Evolutionary conservation across 2,329 filamentous ascomycete genomes (phyloP).

Genomic region (Microcyclosporella mali): DNA sequence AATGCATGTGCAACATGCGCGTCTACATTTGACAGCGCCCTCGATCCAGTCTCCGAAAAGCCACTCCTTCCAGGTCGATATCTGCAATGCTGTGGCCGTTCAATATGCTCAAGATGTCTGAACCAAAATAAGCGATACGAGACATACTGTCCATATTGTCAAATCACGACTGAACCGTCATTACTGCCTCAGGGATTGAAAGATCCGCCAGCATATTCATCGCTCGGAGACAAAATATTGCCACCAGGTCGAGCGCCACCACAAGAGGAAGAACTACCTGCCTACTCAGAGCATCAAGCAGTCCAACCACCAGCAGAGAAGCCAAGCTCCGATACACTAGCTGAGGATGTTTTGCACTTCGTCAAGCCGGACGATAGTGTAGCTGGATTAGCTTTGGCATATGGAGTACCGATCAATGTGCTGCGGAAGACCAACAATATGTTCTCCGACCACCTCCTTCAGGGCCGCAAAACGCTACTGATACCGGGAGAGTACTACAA

Average conservation of each 20-base stretch:
- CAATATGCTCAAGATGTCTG: constrained; percentile 67
- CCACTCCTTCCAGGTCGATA: constrained; percentile 53
- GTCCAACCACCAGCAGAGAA: constrained; percentile 30
- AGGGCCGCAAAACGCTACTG: constrained; percentile 61
- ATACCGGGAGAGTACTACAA: constrained; percentile 67
- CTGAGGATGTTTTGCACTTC: constrained; percentile 68
- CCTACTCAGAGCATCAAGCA: constrained; percentile 36
- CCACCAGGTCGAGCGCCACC: constrained; percentile 4
- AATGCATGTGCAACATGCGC: constrained; percentile 31
- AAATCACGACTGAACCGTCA: constrained; percentile 58
- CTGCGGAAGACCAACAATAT: constrained; percentile 64
- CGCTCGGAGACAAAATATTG: constrained; percentile 15
- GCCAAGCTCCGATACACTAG: constrained; percentile 28
- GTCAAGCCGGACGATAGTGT: constrained; percentile 65
- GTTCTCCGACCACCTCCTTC: constrained; percentile 63
- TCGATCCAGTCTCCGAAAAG: constrained; percentile 47
- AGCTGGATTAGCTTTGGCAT: constrained; percentile 62
- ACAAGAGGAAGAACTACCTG: constrained; percentile 38
- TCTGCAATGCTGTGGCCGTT: constrained; percentile 62
- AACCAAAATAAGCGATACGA: constrained; percentile 63
- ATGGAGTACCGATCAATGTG: constrained; percentile 58
- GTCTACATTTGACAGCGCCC: constrained; percentile 18
- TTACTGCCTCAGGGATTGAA: constrained; percentile 58
- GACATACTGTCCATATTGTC: constrained; percentile 67
- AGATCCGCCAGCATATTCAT: constrained; percentile 61